Evolutionary conservation across 805 yeast genomes (phyloP), one percentile per base, ranked within the genome.

Genomic region (Candida sonorensis): DNA sequence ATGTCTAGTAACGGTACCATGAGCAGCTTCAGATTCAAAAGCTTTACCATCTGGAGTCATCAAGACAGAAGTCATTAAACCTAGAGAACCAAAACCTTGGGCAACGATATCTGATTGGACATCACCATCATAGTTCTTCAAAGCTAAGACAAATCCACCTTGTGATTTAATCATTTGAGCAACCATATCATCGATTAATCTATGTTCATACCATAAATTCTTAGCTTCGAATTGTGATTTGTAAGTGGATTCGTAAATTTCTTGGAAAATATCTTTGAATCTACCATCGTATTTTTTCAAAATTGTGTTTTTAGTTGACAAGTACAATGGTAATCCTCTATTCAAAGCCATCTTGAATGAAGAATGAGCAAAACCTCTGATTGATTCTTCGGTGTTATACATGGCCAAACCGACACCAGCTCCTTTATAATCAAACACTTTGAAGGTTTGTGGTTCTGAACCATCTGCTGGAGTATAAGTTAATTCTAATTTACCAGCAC

Each of bases 61-160:
- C 48, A 90, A 73, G n/a, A 86, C 95, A 3, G 97, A 90, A 20
- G 97, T 87, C 97, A 90, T 90, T 48, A 90, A 72, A 26, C 97
- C 97, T 45, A 90, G 70, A 13, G 97, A 88, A 23, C 97, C 97
- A 51, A 90, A 90, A 23, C 97, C 97, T 65, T 90, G 97, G 19
- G 97, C 97, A 36, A 90, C 96, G 53, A 90, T 82, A 61, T 90
- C 97, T 11, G 94, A 81, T 65, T 87, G 88, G 35, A 90, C 97
- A 58, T 90, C 97, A 61, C 97, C 97, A 59, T 90, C 97, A 64
- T 90, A 90, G 68, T 90, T 90, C 70, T 90, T 90, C 81, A 90
- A 75, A 29, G 97, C 97, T 62, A 90, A 84, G 50, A 90, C 81
- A 60, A 69, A 90, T 5, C 97, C 97, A 51, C 97, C 97, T 55